Base-by-base conservation (phyloP, 164 flowering plant genomes). In the Macadamia integrifolia region DNA sequence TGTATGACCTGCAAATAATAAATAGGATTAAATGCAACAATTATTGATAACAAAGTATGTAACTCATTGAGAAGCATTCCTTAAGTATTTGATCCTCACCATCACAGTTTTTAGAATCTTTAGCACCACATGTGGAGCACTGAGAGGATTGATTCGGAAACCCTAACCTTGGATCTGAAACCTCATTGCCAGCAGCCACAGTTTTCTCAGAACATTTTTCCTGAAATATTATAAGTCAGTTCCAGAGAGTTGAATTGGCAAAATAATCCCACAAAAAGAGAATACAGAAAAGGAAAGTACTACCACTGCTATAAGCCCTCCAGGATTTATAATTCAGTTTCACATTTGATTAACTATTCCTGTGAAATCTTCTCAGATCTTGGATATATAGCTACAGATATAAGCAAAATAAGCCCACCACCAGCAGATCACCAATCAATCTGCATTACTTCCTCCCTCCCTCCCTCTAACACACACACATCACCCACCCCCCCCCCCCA, bases 121-220 rank as follows among this genome's bases (percentile, higher is more conserved):
- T 71, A 8, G 84, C 84, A 29, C 89, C 88, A 70, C 98, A 95
- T 50, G 97, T 86, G 50, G 80, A 70, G 74, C 99, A 95, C 53
- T 77, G 67, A 7, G 69, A 63, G 35, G 86, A 70, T 3, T 66
- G 82, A 74, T 85, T 88, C 15, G 98, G 98, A 14, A 88, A 40
- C 48, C 98, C 97, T 76, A 93, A 64, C 72, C 76, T 79, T 58
- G 98, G 82, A 83, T 84, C 88, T 32, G 83, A 75, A 29, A 88
- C 89, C 60, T 90, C 89, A 72, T 61, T 80, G 15, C 64, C 69
- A 3, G 77, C 71, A 60, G 70, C 77, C 66, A 91, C 80, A 44
- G 58, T 53, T 55, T 73, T 56, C 13, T 78, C 86, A 32, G 92
- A 74, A 60, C 75, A 58, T 43, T 82, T 91, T 59, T 75, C 86